Percentiles rank a stretch among this genome's conserved stretches.
Conservation (phyloP, 768 basidiomycete genomes). For the Psilocybe subaeruginosa region DNA sequence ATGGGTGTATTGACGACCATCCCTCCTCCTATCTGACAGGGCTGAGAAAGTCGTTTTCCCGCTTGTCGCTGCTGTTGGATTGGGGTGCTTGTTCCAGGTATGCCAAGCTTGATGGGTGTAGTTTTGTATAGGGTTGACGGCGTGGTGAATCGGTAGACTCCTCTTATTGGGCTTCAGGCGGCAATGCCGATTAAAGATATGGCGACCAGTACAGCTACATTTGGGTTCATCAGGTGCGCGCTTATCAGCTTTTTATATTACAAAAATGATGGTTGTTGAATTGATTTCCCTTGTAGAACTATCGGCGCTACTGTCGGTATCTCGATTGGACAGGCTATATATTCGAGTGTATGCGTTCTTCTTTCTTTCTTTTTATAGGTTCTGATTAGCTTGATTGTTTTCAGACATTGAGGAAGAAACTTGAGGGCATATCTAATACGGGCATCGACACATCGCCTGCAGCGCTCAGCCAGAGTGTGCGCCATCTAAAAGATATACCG, state of each 20-base stretch:
- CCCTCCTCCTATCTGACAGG: slow-evolving; percentile 31
- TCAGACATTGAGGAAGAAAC: slow-evolving; percentile 40
- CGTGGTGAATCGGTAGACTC: slow-evolving; percentile 40
- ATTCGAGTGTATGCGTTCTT: slow-evolving; percentile 50
- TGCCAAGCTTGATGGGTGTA: slow-evolving; percentile 1
- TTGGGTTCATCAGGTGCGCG: slow-evolving; percentile 65
- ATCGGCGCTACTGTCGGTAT: slow-evolving; percentile 81
- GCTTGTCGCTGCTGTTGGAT: slow-evolving; percentile 65
- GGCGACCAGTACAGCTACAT: slow-evolving; percentile 78
- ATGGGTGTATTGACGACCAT: slow-evolving; percentile 1
- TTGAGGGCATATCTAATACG: slow-evolving; percentile 36
- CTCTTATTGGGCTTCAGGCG: slow-evolving; percentile 77
- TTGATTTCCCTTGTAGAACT: slow-evolving; percentile 40
- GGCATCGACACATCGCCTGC: slow-evolving; percentile 40
- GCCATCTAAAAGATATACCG: slow-evolving; percentile 44
- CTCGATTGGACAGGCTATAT: slow-evolving; percentile 73
- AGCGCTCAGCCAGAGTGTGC: slow-evolving; percentile 48
- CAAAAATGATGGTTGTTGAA: slow-evolving; percentile 4
- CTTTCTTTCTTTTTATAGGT: slow-evolving; percentile 1
- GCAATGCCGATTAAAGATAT: slow-evolving; percentile 89
- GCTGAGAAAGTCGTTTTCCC: slow-evolving; percentile 67
- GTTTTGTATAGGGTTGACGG: no score
- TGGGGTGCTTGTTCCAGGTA: slow-evolving; percentile 69
- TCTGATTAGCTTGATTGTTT: background rate
- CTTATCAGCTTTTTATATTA: no score